Conservation (phyloP, 78 protist species). For the Chrysochromulina parva region DNA sequence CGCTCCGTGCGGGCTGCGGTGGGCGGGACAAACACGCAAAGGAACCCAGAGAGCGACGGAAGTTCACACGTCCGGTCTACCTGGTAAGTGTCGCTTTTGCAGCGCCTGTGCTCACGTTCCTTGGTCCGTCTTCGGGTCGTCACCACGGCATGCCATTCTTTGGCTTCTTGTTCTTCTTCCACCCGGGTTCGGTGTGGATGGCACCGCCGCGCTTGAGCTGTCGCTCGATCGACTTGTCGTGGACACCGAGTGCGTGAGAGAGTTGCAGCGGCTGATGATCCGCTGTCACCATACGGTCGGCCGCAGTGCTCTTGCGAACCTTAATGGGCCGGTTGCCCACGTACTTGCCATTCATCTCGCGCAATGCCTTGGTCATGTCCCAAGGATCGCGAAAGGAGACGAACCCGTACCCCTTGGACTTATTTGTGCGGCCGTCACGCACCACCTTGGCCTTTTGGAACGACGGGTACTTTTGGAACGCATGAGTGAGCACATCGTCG, state of each 20-base stretch:
- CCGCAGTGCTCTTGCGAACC: background rate
- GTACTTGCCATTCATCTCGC: constrained; percentile 68
- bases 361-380: constrained; percentile 68
- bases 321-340: constrained; percentile 58
- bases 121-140: background rate
- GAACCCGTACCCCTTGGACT: constrained; percentile 78
- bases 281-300: background rate
- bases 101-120: no score
- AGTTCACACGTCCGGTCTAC: no score
- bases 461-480: constrained; percentile 68
- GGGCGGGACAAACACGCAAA: no score
- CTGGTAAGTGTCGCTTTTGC: no score
- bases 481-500: constrained; percentile 60
- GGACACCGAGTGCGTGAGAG: background rate
- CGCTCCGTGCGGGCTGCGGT: no score
- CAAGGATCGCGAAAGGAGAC: constrained; percentile 66
- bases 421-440: constrained; percentile 53
- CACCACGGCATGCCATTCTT: constrained; percentile 11
- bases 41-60: no score
- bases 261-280: background rate
- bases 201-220: background rate
- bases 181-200: background rate
- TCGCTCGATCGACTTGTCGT: background rate
- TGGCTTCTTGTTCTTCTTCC: background rate
- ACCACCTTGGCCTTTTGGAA: constrained; percentile 68